These are phyloP conservation scores for Ophiostoma sp. DNA, from an alignment of 2,329 filamentous ascomycete genomes.

Conservation along the genomic window DNA sequence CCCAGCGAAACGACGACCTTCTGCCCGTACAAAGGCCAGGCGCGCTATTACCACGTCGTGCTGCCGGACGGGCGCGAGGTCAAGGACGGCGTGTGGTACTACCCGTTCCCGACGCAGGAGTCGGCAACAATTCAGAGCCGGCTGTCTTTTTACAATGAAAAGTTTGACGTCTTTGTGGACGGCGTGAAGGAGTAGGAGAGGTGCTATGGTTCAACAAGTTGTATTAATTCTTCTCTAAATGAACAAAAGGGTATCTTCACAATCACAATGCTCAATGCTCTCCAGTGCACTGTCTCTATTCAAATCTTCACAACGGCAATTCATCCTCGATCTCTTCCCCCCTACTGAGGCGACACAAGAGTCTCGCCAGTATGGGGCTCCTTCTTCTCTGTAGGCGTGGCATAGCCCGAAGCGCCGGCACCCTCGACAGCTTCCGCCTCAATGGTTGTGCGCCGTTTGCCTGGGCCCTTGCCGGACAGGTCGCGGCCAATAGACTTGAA, in stretches of 20 bases:
- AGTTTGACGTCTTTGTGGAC: conserved; percentile 62
- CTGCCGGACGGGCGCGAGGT: conserved; percentile 44
- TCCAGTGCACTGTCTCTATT: neutral
- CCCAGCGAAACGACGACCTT: conserved; percentile 54
- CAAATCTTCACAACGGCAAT: neutral
- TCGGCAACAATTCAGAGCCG: conserved; percentile 52
- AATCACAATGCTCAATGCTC: neutral
- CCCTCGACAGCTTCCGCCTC: conserved; percentile 25
- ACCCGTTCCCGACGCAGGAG: conserved; percentile 57
- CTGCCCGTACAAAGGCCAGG: conserved; percentile 69
- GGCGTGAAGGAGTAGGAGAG: conserved; percentile 38
- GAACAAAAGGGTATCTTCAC: conserved; percentile 12
- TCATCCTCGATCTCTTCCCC: neutral
- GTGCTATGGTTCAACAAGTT: neutral
- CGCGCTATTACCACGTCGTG: conserved; percentile 60
- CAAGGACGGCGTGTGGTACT: conserved; percentile 56
- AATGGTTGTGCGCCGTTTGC: conserved; percentile 28
- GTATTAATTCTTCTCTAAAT: neutral
- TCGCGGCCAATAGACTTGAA: conserved; percentile 63
- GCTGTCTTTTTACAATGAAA: conserved; percentile 68
- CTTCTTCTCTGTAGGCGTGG: conserved; percentile 31
- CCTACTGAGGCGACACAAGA: neutral
- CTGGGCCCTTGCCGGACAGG: conserved; percentile 47
- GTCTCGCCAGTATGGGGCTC: conserved; percentile 13
- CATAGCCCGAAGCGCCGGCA: conserved; percentile 25